These are phyloP conservation scores for Hypoxylon sp. DNA, from an alignment of 2,329 filamentous ascomycete species.

Conservation along the genomic window DNA sequence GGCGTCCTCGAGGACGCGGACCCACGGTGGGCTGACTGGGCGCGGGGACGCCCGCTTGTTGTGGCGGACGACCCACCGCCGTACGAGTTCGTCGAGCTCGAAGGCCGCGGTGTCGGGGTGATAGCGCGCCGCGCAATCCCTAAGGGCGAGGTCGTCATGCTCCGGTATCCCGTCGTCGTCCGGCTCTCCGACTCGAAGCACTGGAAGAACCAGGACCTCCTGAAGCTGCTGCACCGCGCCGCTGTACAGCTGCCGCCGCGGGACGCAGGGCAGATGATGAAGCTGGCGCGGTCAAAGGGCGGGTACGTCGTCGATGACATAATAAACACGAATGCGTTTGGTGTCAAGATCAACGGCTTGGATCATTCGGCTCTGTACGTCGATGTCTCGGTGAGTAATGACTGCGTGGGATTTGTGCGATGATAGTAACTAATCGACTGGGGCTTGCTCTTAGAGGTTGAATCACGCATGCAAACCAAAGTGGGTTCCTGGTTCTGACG, in stretches of 20 bases:
- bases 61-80: slow-evolving; percentile 27
- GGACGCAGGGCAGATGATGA: slow-evolving; percentile 35
- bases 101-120: slow-evolving; percentile 45
- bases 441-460: slow-evolving; percentile 43
- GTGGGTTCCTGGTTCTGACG: slow-evolving; percentile 33
- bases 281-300: slow-evolving; percentile 43
- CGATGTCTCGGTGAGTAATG: slow-evolving; percentile 44
- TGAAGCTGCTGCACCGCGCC: slow-evolving; percentile 41
- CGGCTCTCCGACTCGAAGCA: slow-evolving; percentile 39
- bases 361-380: slow-evolving; percentile 46
- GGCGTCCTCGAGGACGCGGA: slow-evolving; percentile 35
- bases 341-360: slow-evolving; percentile 33
- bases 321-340: slow-evolving; percentile 48
- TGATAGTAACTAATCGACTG: not conserved
- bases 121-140: slow-evolving; percentile 44
- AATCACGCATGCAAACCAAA: slow-evolving; percentile 51
- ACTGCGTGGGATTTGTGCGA: not conserved
- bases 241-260: slow-evolving; percentile 41
- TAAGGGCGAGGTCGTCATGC: slow-evolving; percentile 45
- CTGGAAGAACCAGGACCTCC: slow-evolving; percentile 33
- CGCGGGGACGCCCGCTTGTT: slow-evolving; percentile 11
- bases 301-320: slow-evolving; percentile 47
- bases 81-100: slow-evolving; percentile 41
- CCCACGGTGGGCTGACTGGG: slow-evolving; percentile 29
- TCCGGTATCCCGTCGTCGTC: slow-evolving; percentile 42